Conservation (phyloP, 306 rosid genomes). For the Potentilla sterilis region DNA sequence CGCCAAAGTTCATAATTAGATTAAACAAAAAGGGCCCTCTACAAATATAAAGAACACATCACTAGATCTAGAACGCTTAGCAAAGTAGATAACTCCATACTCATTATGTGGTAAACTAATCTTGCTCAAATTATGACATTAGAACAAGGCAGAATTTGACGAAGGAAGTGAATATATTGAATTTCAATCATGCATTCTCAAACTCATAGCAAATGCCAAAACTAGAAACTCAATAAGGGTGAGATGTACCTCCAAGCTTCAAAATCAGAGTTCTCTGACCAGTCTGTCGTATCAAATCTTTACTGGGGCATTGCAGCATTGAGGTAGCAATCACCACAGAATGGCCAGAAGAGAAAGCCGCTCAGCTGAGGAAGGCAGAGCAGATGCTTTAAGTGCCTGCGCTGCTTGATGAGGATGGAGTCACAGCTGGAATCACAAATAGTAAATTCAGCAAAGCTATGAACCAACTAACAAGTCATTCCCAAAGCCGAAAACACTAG, state of each 20-base stretch:
- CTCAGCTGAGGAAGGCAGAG: slow-evolving; percentile 52
- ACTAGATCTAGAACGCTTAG: too few relatives aligned
- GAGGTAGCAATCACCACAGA: slow-evolving; percentile 52
- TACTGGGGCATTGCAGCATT: slow-evolving; percentile 61
- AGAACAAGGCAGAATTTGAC: too few relatives aligned
- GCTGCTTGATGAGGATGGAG: slow-evolving; percentile 59
- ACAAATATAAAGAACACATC: too few relatives aligned
- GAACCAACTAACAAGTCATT: too few relatives aligned
- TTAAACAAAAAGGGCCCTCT: too few relatives aligned
- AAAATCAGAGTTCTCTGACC: slow-evolving; percentile 58
- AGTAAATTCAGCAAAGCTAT: too few relatives aligned
- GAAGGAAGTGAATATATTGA: too few relatives aligned
- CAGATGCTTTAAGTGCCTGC: slow-evolving; percentile 83
- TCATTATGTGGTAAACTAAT: too few relatives aligned
- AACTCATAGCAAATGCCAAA: slow-evolving; percentile 41
- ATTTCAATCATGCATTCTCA: slow-evolving; percentile 51
- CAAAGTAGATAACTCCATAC: too few relatives aligned
- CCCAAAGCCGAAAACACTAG: too few relatives aligned
- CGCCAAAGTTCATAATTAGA: too few relatives aligned
- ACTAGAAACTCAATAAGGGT: slow-evolving; percentile 40
- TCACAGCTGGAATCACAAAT: slow-evolving; percentile 57
- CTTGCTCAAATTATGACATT: too few relatives aligned
- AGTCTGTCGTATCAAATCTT: slow-evolving; percentile 66
- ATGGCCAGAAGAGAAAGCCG: slow-evolving; percentile 36
- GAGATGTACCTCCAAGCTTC: slow-evolving; percentile 50